Evolutionary conservation across 1,284 basidiomycete genomes (phyloP).

Genomic region (Malassezia psittaci): DNA sequence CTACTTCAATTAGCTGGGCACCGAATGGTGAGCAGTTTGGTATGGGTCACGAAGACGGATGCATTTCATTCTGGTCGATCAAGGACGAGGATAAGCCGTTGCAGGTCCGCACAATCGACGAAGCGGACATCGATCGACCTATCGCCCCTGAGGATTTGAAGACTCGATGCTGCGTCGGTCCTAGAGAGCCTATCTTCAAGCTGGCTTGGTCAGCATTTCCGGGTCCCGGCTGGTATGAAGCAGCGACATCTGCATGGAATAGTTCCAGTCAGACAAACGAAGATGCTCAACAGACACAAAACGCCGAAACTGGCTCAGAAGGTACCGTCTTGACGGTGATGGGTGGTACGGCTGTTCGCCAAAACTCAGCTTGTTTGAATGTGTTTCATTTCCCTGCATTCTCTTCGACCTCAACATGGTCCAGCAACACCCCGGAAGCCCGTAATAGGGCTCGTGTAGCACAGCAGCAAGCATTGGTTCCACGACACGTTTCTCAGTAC

Average conservation of each 20-base stretch:
- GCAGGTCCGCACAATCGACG: conserved; percentile 55
- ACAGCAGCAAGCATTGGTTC: conserved; percentile 36
- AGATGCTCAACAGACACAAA: not conserved
- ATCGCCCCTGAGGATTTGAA: conserved; percentile 7
- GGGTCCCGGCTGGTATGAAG: conserved; percentile 31
- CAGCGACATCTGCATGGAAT: not conserved
- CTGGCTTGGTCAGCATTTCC: conserved; percentile 59
- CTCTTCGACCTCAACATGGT: conserved; percentile 50
- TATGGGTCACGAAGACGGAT: conserved; percentile 73
- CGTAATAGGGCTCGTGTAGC: conserved; percentile 47
- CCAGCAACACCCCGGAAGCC: conserved; percentile 48
- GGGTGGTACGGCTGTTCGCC: conserved; percentile 54
- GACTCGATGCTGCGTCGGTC: conserved; percentile 1
- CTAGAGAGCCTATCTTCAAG: conserved; percentile 71
- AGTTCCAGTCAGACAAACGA: not conserved
- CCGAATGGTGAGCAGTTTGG: conserved; percentile 53
- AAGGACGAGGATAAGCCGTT: conserved; percentile 72
- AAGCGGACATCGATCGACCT: conserved; percentile 34
- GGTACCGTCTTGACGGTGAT: conserved; percentile 58
- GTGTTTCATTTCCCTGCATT: conserved; percentile 65
- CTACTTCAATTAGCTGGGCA: conserved; percentile 64
- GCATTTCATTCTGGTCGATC: conserved; percentile 73
- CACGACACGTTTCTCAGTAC: conserved; percentile 58
- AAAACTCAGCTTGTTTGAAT: conserved; percentile 61
- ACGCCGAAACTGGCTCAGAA: not conserved